These are phyloP conservation scores for Euphorbia schlechtendalii DNA, from an alignment of 441 rosid species.

Conservation along the genomic window DNA sequence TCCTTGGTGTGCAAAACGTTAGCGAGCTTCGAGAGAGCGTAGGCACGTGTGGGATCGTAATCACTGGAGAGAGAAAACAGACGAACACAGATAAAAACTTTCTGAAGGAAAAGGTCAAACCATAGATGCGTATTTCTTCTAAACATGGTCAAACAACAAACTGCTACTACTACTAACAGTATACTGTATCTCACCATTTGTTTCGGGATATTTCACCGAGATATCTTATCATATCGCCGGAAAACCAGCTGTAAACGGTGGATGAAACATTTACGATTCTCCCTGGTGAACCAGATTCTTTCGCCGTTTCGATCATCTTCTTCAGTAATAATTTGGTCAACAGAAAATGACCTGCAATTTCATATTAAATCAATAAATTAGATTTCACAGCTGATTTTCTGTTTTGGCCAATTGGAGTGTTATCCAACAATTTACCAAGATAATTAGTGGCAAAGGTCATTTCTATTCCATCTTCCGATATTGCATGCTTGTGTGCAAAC, in stretches of 20 bases:
- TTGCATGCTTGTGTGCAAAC: constrained; percentile 67
- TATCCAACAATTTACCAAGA: constrained; percentile 59
- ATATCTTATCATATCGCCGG: constrained; percentile 63
- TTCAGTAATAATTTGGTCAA: constrained; percentile 57
- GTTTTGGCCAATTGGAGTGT: not conserved
- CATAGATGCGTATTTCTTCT: not conserved
- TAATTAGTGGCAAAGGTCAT: constrained; percentile 92
- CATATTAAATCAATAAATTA: not conserved
- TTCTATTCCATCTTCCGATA: constrained; percentile 87
- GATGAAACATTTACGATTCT: constrained; percentile 86
- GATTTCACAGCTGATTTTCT: not conserved
- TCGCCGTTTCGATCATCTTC: constrained; percentile 72
- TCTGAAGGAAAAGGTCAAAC: constrained; percentile 21
- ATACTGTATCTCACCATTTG: constrained; percentile 33
- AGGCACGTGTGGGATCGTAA: constrained; percentile 82
- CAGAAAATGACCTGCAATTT: constrained; percentile 63
- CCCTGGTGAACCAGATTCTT: constrained; percentile 53
- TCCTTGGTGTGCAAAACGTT: constrained; percentile 79
- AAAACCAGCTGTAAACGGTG: constrained; percentile 69
- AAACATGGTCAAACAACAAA: not conserved
- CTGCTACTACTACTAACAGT: too few species aligned
- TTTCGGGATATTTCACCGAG: constrained; percentile 58
- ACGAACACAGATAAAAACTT: not conserved
- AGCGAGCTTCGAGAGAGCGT: constrained; percentile 90
- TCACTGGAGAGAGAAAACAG: constrained; percentile 26